A percentile compares a stretch with the other conserved stretches of the same genome.
These are phyloP conservation scores for Exserohilum turcica DNA, from an alignment of 2,329 filamentous ascomycete species.

Conservation along the genomic window DNA sequence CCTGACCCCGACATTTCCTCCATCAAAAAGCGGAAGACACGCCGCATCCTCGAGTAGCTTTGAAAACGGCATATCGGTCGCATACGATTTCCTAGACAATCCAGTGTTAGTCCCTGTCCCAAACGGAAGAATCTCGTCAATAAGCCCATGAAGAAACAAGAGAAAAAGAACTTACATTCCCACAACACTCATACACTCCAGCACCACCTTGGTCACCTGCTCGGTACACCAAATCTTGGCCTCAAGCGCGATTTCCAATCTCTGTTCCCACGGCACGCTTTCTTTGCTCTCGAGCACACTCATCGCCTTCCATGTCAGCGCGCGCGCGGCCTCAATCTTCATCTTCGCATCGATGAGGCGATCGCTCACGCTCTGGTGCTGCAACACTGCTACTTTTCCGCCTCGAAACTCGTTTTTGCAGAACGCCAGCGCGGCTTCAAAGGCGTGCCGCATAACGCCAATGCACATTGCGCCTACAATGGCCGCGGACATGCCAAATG, in stretches of 20 bases:
- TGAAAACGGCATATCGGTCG: conserved; percentile 50
- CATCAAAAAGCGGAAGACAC: conserved; percentile 80
- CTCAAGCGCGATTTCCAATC: conserved; percentile 55
- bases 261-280: conserved; percentile 45
- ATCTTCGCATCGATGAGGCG: conserved; percentile 60
- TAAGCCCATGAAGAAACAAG: conserved; percentile 7
- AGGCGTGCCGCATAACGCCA: conserved; percentile 59
- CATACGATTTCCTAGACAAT: conserved; percentile 46
- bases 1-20: conserved; percentile 60
- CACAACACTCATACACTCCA: conserved; percentile 59
- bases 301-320: conserved; percentile 60
- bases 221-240: conserved; percentile 61
- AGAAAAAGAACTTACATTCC: conserved; percentile 53
- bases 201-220: conserved; percentile 54
- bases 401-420: conserved; percentile 55
- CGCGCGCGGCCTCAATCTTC: conserved; percentile 56
- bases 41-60: conserved; percentile 84
- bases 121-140: neutral
- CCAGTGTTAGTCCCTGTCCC: neutral
- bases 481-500: conserved; percentile 55
- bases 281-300: conserved; percentile 50
- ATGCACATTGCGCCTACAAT: conserved; percentile 62
- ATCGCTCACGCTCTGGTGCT: conserved; percentile 59
- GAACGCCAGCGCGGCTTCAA: conserved; percentile 58
- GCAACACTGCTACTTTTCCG: conserved; percentile 53